Base-by-base conservation (phyloP, 2,329 filamentous ascomycete species). In the Aspergillus puulaauensis region DNA sequence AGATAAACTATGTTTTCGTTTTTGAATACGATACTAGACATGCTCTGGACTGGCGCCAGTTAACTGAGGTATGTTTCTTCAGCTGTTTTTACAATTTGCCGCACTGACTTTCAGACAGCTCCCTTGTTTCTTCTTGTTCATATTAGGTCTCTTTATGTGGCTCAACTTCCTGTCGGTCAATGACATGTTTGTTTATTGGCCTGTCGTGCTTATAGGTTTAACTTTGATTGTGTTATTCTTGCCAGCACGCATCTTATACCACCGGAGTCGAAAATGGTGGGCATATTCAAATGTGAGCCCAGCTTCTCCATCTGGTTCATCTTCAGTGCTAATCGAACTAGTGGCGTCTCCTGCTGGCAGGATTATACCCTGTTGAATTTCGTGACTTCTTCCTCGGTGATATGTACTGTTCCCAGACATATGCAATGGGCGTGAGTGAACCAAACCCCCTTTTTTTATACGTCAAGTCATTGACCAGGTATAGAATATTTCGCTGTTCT, bases 311-410 rank as follows among this genome's bases (percentile, higher is more conserved):
- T 14, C 3, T 2, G 21, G 51, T 19, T 8, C 17, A 6, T 33
- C 2, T 11, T 43, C 39, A 9, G 24, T 47, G 37, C 64, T 70
- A 8, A 72, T 58, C 31, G 12, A 11, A 40, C 8, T 62, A 95
- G 89, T 96, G 90, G 84, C 90, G 95, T 60, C 80, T 98, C 17
- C 78, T 96, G 53, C 83, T 93, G 49, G 91, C 93, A 14, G 93
- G 93, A 4, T 73, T 96, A 19, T 97, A 96, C 68, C 91, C 91
- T 1, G 95, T 99, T 50, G 93, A 98, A 72, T 99, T 98, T 73
- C 86, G 93, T 57, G 95, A 99, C 75, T 98, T 99, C 77, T 98
- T 97, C 75, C 83, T 98, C 0, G 95, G 95, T 52, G 95, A 99
- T 72, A 97, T 98, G 82, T 96, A 96, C 74, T 98, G 93, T 75